Base-by-base conservation (phyloP, 768 basidiomycete species). In the Phylloporus scabripes region DNA sequence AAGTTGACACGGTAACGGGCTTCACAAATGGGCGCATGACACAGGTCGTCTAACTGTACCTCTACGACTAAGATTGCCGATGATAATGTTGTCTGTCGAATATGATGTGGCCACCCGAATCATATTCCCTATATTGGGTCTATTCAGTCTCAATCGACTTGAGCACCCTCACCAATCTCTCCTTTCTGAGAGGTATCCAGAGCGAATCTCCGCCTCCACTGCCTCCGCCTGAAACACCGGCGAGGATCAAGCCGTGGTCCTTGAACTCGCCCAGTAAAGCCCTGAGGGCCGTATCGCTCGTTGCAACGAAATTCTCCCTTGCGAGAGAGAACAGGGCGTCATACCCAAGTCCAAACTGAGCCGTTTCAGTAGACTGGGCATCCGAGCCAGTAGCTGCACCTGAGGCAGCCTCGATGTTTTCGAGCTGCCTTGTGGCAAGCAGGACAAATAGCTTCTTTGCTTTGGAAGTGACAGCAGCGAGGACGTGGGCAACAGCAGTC, bases 161-260 rank as follows among this genome's bases (percentile, higher is more conserved):
- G 36, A 82, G 60, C 7, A 85, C 70, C 49, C 64, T 75, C 15
- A 63, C 64, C 54, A 94, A 62, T 56, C 85, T 75, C 60, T 92
- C 90, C 65, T 83, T 85, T 53, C 87, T 74, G 58, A 97, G 59
- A 2, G 91, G 89, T 57, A 96, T 89, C 92, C 92, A 96, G 37
- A 93, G 69, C 60, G 81, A 74, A 67, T 91, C 61, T 20, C 52
- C 82, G 44, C 71, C 61, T 46, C 76, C 74, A 29, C 75, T 65
- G 52, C 76, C 58, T 34, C 70, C 68, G 49, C 72, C 64, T 57
- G 72, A 72, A 2, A 63, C 63, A 23, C 72, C 69, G 21, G 56
- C 15, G 34, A 90, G 72, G n/a, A 97, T 81, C 61, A 97, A 63
- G 2, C 81, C 82, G 56, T 99, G 96, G 65, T 98, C 96, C 58